These are phyloP conservation scores for Lycium ferocissimum DNA, from an alignment of 257 asterid species.

Conservation along the genomic window DNA sequence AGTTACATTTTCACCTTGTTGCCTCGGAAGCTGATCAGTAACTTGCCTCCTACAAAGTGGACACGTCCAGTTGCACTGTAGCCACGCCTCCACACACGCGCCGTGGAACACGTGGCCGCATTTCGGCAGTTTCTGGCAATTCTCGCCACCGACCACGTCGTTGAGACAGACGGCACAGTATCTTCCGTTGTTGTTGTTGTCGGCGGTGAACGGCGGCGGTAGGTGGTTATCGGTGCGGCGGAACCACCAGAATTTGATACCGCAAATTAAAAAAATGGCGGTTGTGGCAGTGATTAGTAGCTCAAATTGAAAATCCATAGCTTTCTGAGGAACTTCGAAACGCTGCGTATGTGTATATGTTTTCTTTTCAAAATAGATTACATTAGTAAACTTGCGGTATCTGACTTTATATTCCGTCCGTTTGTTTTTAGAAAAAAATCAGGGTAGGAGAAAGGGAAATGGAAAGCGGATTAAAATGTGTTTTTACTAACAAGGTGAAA, in stretches of 20 bases:
- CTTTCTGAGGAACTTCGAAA: not conserved
- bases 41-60: constrained; percentile 51
- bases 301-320: not conserved
- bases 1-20: not conserved
- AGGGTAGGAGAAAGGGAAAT: too few relatives aligned
- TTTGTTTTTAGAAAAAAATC: too few relatives aligned
- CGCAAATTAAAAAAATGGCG: not conserved
- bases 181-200: not conserved
- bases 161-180: constrained; percentile 50
- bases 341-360: too few relatives aligned
- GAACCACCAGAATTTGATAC: constrained; percentile 9
- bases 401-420: too few relatives aligned
- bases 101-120: constrained; percentile 51
- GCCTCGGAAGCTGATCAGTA: constrained; percentile 27
- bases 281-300: not conserved
- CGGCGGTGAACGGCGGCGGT: not conserved
- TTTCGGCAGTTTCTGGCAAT: constrained; percentile 42
- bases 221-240: not conserved
- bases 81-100: constrained; percentile 48
- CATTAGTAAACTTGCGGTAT: too few relatives aligned
- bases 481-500: too few relatives aligned
- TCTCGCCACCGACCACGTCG: constrained; percentile 44
- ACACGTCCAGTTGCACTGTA: constrained; percentile 43
- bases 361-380: too few relatives aligned
- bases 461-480: too few relatives aligned